Conservation (phyloP, 2,329 filamentous ascomycete species). For the Beauveria scarabaeidicola region DNA sequence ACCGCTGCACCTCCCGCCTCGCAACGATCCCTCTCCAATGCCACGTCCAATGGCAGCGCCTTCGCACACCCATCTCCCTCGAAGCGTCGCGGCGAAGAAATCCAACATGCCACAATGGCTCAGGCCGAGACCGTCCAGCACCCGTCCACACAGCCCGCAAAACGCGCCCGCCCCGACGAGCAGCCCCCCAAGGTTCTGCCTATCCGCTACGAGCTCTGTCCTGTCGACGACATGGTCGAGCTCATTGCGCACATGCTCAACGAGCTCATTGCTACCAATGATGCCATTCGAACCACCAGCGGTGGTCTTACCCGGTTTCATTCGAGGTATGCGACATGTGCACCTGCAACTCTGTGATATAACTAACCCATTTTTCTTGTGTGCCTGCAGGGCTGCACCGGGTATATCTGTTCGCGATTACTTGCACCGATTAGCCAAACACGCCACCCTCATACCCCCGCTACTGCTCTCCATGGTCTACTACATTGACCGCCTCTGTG, state of each 20-base stretch:
- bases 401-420: conserved; percentile 94
- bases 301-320: conserved; percentile 90
- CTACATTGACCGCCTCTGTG: conserved; percentile 92
- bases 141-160: conserved; percentile 29
- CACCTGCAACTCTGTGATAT: neutral
- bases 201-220: conserved; percentile 69
- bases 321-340: conserved; percentile 56
- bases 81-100: conserved; percentile 6
- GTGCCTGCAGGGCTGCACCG: conserved; percentile 50
- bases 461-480: conserved; percentile 98
- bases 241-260: conserved; percentile 92
- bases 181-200: conserved; percentile 54
- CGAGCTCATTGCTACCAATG: conserved; percentile 89
- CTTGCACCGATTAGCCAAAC: conserved; percentile 81
- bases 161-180: conserved; percentile 44
- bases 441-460: conserved; percentile 86
- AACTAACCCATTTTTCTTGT: neutral
- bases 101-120: neutral
- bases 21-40: neutral
- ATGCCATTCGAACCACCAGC: conserved; percentile 65
- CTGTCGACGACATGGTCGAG: conserved; percentile 77
- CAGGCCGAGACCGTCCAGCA: neutral
- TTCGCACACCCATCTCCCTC: neutral
- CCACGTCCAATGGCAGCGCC: neutral
- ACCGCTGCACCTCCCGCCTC: neutral